Percentiles rank a stretch among this genome's conserved stretches.
phyloP scores from a whole-genome alignment of 2,329 filamentous ascomycete genomes.

The Beauveria asiatica region DNA sequence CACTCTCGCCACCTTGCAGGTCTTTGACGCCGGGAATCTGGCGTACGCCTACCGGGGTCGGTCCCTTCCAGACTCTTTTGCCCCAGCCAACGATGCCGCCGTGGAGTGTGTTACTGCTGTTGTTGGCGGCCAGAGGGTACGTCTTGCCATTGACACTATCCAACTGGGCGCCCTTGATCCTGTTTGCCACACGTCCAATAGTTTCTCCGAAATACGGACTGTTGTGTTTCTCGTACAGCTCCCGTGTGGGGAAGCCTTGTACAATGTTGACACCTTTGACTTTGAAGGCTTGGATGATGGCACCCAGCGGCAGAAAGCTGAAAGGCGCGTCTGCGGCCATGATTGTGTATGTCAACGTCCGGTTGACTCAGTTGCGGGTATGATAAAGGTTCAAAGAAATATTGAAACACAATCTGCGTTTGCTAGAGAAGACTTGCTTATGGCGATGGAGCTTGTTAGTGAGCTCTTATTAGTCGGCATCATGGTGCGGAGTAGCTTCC shows the following conservation, averaged over 20 bases:
- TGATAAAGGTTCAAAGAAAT: not conserved
- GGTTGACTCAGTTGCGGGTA: not conserved
- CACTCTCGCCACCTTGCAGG: conserved; percentile 53
- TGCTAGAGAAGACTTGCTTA: conserved; percentile 15
- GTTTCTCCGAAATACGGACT: conserved; percentile 82
- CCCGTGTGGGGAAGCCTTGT: conserved; percentile 68
- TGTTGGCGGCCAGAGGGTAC: conserved; percentile 66
- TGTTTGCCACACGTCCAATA: conserved; percentile 79
- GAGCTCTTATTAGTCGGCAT: not conserved
- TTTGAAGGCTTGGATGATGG: conserved; percentile 72
- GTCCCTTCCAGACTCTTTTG: conserved; percentile 68
- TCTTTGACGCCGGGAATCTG: conserved; percentile 41
- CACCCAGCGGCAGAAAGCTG: conserved; percentile 65
- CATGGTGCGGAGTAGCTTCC: conserved; percentile 5
- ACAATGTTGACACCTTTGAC: conserved; percentile 80
- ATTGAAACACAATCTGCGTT: not conserved
- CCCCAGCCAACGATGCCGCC: conserved; percentile 72
- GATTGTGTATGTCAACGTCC: not conserved
- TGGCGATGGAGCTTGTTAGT: not conserved
- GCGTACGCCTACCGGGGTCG: conserved; percentile 47
- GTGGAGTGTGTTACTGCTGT: conserved; percentile 68
- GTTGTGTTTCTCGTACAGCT: conserved; percentile 69
- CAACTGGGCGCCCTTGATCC: conserved; percentile 65
- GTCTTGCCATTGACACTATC: conserved; percentile 60
- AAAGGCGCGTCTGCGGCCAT: conserved; percentile 37